Percentiles rank a stretch among this genome's conserved stretches.
phyloP scores from a whole-genome alignment of 768 basidiomycete species.

The Boletus subparvulus region DNA sequence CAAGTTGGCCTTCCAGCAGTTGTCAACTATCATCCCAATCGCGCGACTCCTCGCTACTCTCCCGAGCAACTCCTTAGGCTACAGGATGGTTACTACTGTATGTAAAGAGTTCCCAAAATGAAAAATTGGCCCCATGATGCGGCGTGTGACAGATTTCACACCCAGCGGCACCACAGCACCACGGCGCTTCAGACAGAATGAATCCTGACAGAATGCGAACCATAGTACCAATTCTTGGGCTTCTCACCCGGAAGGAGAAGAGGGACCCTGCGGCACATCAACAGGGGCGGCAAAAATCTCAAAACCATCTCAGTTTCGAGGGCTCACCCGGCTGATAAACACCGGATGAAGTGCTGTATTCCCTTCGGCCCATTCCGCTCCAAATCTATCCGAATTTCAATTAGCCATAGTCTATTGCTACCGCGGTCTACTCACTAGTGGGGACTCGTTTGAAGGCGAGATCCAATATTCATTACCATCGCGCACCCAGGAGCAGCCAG shows the following conservation, averaged over 20 bases:
- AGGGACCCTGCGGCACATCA: not conserved
- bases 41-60: not conserved
- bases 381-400: not conserved
- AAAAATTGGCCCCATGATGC: not conserved
- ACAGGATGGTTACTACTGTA: too few relatives aligned
- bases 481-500: not conserved
- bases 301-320: slow-evolving; percentile 9
- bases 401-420: slow-evolving; percentile 5
- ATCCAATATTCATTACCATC: not conserved
- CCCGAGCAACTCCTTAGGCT: not conserved
- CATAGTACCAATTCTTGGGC: not conserved
- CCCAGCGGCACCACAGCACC: slow-evolving; percentile 15
- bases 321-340: not conserved
- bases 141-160: slow-evolving; percentile 9
- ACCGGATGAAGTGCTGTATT: not conserved
- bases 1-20: not conserved
- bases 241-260: not conserved
- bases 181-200: not conserved
- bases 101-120: not conserved
- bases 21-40: not conserved
- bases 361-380: slow-evolving; percentile 8
- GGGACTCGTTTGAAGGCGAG: not conserved
- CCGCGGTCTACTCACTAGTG: not conserved
- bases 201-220: not conserved
- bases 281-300: not conserved